Evolutionary conservation across 192 early-diverging fungal species (phyloP).

Genomic region (Rhizoclosmatium sp.): DNA sequence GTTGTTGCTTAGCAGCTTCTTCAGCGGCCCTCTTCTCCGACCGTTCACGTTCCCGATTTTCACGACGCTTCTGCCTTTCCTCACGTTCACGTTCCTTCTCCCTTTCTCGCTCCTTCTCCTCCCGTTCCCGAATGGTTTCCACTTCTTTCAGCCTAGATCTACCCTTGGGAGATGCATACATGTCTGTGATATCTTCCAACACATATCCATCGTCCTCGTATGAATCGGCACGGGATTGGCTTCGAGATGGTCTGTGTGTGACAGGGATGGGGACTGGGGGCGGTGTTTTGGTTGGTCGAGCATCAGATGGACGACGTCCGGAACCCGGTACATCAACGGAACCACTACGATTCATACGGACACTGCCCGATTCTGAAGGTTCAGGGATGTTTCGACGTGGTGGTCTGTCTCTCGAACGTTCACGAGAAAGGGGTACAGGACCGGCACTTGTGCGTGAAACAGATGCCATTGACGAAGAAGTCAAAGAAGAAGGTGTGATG

Average conservation of each 20-base stretch:
- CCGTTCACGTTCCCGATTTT: not conserved
- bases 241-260: not conserved
- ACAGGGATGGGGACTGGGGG: not conserved
- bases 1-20: not conserved
- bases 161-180: not conserved
- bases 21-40: not conserved
- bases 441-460: no score
- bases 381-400: not conserved
- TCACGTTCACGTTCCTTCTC: slow-evolving; percentile 9
- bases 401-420: not conserved
- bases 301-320: not conserved
- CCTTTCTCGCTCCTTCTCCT: not conserved
- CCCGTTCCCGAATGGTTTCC: not conserved
- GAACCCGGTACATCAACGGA: not conserved
- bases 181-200: not conserved
- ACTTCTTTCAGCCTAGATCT: not conserved
- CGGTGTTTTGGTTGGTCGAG: not conserved
- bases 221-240: slow-evolving; percentile 4
- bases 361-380: not conserved
- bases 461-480: no score
- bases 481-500: not conserved
- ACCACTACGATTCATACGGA: slow-evolving; percentile 9
- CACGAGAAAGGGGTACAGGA: no score
- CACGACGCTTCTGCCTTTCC: not conserved
- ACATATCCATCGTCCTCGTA: not conserved